These are phyloP conservation scores for Rhypophila decipiens DNA, from an alignment of 495 filamentous ascomycete species.

Conservation along the genomic window DNA sequence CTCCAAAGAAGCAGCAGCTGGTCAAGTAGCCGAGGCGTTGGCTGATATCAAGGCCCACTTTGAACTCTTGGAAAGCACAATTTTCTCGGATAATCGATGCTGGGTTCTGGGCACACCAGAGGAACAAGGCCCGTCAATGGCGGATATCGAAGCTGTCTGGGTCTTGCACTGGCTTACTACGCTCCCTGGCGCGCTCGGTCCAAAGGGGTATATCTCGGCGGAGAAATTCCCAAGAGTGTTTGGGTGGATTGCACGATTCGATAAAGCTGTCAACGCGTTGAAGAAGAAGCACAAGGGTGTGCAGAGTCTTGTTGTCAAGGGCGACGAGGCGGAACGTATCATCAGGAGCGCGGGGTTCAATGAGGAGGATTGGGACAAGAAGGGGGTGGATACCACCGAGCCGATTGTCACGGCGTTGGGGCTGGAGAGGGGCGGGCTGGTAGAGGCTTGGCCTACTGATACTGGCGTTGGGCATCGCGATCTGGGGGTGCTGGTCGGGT, in stretches of 20 bases:
- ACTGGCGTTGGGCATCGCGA: conserved; percentile 50
- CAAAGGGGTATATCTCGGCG: conserved; percentile 30
- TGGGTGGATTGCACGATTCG: conserved; percentile 51
- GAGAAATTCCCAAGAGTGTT: conserved; percentile 45
- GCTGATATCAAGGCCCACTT: conserved; percentile 35
- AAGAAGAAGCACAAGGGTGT: conserved; percentile 19
- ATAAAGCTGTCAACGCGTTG: conserved; percentile 19
- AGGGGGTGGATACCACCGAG: conserved; percentile 32
- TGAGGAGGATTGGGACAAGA: conserved; percentile 27
- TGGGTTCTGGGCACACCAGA: conserved; percentile 46
- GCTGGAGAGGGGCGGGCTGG: conserved; percentile 38
- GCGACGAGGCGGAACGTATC: conserved; percentile 39
- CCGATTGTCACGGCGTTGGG: conserved; percentile 21
- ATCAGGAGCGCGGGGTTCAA: conserved; percentile 28
- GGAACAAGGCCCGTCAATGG: conserved; percentile 32
- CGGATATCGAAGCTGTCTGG: conserved; percentile 59
- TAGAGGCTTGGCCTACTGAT: conserved; percentile 53
- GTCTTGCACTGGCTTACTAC: conserved; percentile 51
- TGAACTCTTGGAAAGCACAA: conserved; percentile 43
- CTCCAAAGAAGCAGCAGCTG: conserved; percentile 14
- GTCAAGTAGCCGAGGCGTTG: conserved; percentile 40
- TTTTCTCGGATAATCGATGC: conserved; percentile 49
- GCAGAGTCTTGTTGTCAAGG: conserved; percentile 25
- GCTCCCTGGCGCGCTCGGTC: conserved; percentile 43
- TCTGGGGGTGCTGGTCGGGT: conserved; percentile 39